phyloP scores from a whole-genome alignment of 2,329 filamentous ascomycete species.

The Niveomyces coronatus region DNA sequence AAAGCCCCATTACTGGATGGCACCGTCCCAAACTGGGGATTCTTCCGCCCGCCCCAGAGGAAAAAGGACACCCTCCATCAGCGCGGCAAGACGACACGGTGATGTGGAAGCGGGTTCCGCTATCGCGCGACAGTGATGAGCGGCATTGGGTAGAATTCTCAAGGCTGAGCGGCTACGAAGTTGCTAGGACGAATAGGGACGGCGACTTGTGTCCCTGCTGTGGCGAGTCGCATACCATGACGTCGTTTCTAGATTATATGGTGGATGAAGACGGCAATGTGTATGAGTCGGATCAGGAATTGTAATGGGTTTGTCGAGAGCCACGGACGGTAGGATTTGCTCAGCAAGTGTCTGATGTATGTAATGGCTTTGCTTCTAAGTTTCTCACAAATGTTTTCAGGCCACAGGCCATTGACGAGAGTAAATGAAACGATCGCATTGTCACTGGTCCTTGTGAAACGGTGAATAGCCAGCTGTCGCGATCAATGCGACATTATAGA shows the following conservation, averaged over 20 bases:
- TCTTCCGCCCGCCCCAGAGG: slow-evolving; percentile 31
- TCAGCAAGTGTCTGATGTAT: background rate
- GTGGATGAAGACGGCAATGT: slow-evolving; percentile 3
- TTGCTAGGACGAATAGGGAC: slow-evolving; percentile 23
- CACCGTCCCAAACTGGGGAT: slow-evolving; percentile 20
- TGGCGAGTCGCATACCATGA: slow-evolving; percentile 27
- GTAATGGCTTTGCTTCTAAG: background rate
- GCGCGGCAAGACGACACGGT: slow-evolving; percentile 31
- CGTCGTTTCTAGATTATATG: slow-evolving; percentile 23
- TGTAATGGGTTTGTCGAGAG: slow-evolving; percentile 1
- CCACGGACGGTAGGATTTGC: background rate
- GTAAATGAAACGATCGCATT: too few relatives aligned
- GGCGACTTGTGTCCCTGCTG: slow-evolving; percentile 30
- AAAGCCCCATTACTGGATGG: slow-evolving; percentile 16
- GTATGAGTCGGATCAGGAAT: slow-evolving; percentile 2
- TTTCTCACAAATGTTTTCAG: background rate
- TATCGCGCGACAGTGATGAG: slow-evolving; percentile 26
- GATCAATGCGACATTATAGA: too few relatives aligned
- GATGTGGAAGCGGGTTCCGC: slow-evolving; percentile 42
- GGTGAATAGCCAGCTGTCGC: too few relatives aligned
- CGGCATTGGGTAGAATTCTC: slow-evolving; percentile 41
- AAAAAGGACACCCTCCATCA: slow-evolving; percentile 33
- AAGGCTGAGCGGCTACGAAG: slow-evolving; percentile 27
- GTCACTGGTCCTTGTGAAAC: too few relatives aligned
- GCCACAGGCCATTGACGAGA: background rate